Evolutionary conservation across 306 rosid genomes (phyloP), one percentile per base, ranked within the genome.

Genomic region (Quercus aquifolioides): DNA sequence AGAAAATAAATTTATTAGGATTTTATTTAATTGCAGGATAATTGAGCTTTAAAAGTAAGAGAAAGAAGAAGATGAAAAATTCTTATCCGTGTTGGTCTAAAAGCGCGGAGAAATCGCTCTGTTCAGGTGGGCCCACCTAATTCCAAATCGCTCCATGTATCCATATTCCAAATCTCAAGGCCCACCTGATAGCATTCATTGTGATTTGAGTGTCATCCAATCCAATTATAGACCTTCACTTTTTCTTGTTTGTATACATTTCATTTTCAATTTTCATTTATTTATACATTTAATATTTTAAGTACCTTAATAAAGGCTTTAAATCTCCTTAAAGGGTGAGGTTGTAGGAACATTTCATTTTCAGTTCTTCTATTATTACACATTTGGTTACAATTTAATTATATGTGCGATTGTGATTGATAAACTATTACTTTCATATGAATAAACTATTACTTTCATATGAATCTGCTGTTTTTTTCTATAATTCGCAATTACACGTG

Each of bases 61-160:
- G 38, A 49, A 28, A 38, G 46, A 41, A 41, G 46, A 41, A 41
- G 2, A 41, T 41, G 3, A 41, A 43, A 18, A 38, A 74, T 23
- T 74, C 41, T 75, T 25, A 2, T 55, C 30, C 28, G 14, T 46
- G 71, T 70, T 71, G 69, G 74, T 60, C 80, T 72, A 60, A 35
- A 59, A 25, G 78, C 74, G 21, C 69, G 69, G 52, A 63, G 81
- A 71, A 71, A 59, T 35, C 59, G 52, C 80, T 70, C 52, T 78
- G 28, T 1, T 70, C 28, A 59, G 3, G 76, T 55, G 56, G 71
- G 19, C 60, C 54, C 31, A 33, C 38, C 38, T 33, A 33, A 33
- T 33, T 33, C 38, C 38, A 33, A 33, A 33, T 33, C 38, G 38
- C 38, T 35, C n/a, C 17, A 1, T 6, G 1, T 12, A 6, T 6